Evolutionary conservation across 1,139 yeast genomes (phyloP).

Genomic region (Saccharomycopsis hybrid): DNA sequence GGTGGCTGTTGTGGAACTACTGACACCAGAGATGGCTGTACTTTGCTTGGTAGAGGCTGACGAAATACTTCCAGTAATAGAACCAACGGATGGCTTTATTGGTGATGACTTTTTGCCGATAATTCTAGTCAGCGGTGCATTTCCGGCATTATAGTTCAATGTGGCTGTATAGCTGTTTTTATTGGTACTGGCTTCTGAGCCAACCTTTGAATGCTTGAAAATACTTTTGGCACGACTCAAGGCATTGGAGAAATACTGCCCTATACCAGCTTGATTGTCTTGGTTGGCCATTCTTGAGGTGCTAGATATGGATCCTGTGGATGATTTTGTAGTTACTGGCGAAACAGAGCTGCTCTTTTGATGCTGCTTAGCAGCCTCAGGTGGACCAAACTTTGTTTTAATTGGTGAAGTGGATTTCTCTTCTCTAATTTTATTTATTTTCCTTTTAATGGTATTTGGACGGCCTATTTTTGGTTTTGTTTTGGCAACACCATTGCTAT

Average conservation of each 20-base stretch:
- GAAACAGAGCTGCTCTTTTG: too few relatives aligned
- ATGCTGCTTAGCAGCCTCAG: too few relatives aligned
- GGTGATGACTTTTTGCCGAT: not conserved
- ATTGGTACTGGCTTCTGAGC: not conserved
- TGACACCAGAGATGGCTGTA: not conserved
- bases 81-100: not conserved
- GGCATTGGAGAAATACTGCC: slow-evolving; percentile 15
- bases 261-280: slow-evolving; percentile 5
- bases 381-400: not conserved
- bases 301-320: not conserved
- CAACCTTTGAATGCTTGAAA: slow-evolving; percentile 9
- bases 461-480: not conserved
- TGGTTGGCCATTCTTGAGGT: not conserved
- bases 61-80: not conserved
- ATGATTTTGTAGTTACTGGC: too few relatives aligned
- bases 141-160: not conserved
- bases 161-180: not conserved
- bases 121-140: not conserved
- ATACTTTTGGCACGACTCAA: slow-evolving; percentile 18
- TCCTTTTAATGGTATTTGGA: slow-evolving; percentile 3
- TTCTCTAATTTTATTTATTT: slow-evolving; percentile 2
- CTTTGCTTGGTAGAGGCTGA: slow-evolving; percentile 1
- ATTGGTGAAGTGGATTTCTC: not conserved
- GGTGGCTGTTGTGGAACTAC: slow-evolving; percentile 2
- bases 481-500: too few relatives aligned